Evolutionary conservation across 2,329 filamentous ascomycete genomes (phyloP), one percentile per base, ranked within the genome.

Genomic region (Colletotrichum karsti): DNA sequence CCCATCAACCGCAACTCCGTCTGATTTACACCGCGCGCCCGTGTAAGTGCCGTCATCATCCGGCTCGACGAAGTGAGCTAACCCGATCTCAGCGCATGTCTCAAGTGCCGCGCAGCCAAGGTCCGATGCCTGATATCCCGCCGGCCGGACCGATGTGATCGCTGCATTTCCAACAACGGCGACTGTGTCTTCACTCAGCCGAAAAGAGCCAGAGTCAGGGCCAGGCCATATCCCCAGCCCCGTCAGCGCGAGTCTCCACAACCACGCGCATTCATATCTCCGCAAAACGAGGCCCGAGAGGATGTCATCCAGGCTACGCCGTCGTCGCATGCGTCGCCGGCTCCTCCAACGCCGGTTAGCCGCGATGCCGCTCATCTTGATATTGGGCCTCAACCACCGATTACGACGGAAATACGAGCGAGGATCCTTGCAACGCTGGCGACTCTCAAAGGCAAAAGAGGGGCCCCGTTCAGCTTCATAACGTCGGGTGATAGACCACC

Each of bases 1-100:
- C 13, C 70, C 70, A 10, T 72, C 70, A 30, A 72, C 70, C n/a
- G 37, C 64, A 7, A 70, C 58, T 9, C 70, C 70, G 3, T 70
- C 69, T 13, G 69, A 70, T 37, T 26, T 69, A 30, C 70, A 69
- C 59, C 70, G 70, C 5, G 70, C 70, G 7, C 64, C 70, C 12
- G 59, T 69, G 70, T 72, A 41, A 62, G 70, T 60, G 42, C 22
- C 8, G 46, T 15, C 12, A 5, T 46, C 42, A 24, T 24, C 42
- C 42, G 0, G 42, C 42, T 46, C 1, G 0, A 1, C 13, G 0
- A 18, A 46, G 6, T 1, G 6, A 5, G 3, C 42, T 46, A 8
- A 46, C 42, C 20, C 6, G 3, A 18, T 28, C 24, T 18, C 46
- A 66, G 63, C 18, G 63, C 63, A 15, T 66, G 63, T 30, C 41